Evolutionary conservation across 208 protist species (phyloP), one percentile per base, ranked within the genome.

Genomic region (Tritrichomonas musculus): DNA sequence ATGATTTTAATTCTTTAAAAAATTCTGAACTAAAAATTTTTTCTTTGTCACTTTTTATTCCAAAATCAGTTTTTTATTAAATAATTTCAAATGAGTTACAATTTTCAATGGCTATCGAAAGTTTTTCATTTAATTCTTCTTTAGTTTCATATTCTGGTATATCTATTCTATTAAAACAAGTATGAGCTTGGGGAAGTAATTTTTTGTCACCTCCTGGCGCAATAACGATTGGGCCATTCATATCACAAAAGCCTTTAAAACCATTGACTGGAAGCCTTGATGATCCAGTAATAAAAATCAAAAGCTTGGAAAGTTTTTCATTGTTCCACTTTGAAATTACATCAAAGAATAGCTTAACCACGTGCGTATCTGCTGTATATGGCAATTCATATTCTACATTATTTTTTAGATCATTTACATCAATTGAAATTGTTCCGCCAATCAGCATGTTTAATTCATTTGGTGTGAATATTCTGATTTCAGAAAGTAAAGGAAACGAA

Each of bases 261-360:
- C 98, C 98, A 33, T 97, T 98, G n/a, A 99, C 96, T 22, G 98
- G 98, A 41, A 99, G 97, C 94, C 98, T 98, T 30, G 97, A 98
- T 22, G 98, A 98, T 72, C 98, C 98, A 0, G 98, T 99, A 9
- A 98, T 97, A 95, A 99, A 99, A 96, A 99, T 98, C 22, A 99
- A 95, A 11, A 99, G 94, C 80, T 97, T 97, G 2, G 98, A 97
- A 17, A 96, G 93, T 92, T 98, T 97, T 94, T 97, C 96, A 65
- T 93, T 44, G 11, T 49, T 77, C 95, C 98, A 98, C 73, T 95
- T 94, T 14, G 96, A 93, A 20, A 99, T 96, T 0, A 96, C 96
- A 73, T 97, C 96, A 98, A 98, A 99, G 96, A 99, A 99, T 98
- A 98, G 99, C 25, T 97, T 96, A n/a, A 99, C 97, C 92, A 97